Percentiles rank a stretch among this genome's conserved stretches.
Conservation (phyloP, 2,329 filamentous ascomycete genomes). For the Aspergillus aculeatus region DNA sequence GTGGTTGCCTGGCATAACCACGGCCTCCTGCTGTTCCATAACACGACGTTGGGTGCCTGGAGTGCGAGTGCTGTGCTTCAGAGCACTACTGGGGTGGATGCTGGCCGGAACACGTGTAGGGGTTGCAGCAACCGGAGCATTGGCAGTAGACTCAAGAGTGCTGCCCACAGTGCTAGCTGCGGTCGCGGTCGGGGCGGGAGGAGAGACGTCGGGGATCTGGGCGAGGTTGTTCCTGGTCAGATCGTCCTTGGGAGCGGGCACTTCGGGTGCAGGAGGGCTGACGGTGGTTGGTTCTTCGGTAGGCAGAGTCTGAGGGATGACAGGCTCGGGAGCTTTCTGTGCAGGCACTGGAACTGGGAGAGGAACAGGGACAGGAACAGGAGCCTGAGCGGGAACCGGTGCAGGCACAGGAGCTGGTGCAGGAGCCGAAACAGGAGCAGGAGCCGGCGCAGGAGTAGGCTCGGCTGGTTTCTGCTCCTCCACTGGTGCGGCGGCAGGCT, state of each 20-base stretch:
- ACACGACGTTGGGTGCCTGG: slow-evolving; percentile 82
- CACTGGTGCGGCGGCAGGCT: slow-evolving; percentile 21
- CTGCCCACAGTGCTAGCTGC: slow-evolving; percentile 86
- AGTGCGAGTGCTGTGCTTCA: slow-evolving; percentile 71
- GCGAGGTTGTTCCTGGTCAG: slow-evolving; percentile 91
- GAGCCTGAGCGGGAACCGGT: background rate
- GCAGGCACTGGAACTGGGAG: slow-evolving; percentile 42
- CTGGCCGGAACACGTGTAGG: slow-evolving; percentile 61
- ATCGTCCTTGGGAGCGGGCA: slow-evolving; percentile 73
- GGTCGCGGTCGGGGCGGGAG: slow-evolving; percentile 74
- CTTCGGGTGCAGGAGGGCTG: slow-evolving; percentile 40
- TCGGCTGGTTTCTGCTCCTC: slow-evolving; percentile 11
- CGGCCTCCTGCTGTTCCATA: slow-evolving; percentile 92
- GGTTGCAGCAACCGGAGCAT: slow-evolving; percentile 51
- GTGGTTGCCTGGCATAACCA: slow-evolving; percentile 96
- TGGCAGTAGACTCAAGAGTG: slow-evolving; percentile 72
- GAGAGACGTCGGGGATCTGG: slow-evolving; percentile 78
- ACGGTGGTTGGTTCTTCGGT: slow-evolving; percentile 40
- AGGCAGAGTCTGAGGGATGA: slow-evolving; percentile 28
- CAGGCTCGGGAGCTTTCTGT: slow-evolving; percentile 36
- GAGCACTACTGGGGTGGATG: slow-evolving; percentile 75
- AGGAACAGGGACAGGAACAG: slow-evolving; percentile 8
- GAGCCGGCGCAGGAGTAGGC: slow-evolving; percentile 26
- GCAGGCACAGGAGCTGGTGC: slow-evolving; percentile 21
- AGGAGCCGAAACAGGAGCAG: slow-evolving; percentile 1